These are phyloP conservation scores for Chalciporus piperatus DNA, from an alignment of 768 basidiomycete species.

Conservation along the genomic window DNA sequence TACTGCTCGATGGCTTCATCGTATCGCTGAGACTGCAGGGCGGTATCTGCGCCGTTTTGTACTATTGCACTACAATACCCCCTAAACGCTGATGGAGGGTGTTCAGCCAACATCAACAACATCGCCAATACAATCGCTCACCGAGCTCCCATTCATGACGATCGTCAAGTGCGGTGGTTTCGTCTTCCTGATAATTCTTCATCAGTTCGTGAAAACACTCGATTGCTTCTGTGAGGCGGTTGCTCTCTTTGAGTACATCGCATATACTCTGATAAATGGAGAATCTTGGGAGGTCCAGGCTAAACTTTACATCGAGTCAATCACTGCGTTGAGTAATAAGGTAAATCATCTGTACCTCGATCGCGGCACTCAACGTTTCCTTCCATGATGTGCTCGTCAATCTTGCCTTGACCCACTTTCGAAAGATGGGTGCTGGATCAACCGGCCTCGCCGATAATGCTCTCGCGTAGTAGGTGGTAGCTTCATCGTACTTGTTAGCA, in stretches of 20 bases:
- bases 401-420: neutral
- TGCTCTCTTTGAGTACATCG: no score
- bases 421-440: neutral
- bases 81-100: neutral
- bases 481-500: no score
- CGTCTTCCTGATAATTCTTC: neutral
- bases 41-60: slow-evolving; percentile 1
- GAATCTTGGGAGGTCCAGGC: neutral
- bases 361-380: neutral
- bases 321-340: no score
- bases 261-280: no score
- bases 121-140: no score
- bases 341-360: neutral
- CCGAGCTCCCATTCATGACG: no score
- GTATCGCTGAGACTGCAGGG: neutral
- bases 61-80: neutral
- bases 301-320: neutral
- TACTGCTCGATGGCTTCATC: slow-evolving; percentile 3
- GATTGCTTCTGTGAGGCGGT: no score
- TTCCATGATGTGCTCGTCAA: neutral
- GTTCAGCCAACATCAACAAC: no score
- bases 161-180: neutral
- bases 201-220: no score
- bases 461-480: no score
- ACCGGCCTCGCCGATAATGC: neutral